Percentiles rank a stretch among this genome's conserved stretches.
Conservation (phyloP, 495 filamentous ascomycete species). For the Glutinoglossum americanum region DNA sequence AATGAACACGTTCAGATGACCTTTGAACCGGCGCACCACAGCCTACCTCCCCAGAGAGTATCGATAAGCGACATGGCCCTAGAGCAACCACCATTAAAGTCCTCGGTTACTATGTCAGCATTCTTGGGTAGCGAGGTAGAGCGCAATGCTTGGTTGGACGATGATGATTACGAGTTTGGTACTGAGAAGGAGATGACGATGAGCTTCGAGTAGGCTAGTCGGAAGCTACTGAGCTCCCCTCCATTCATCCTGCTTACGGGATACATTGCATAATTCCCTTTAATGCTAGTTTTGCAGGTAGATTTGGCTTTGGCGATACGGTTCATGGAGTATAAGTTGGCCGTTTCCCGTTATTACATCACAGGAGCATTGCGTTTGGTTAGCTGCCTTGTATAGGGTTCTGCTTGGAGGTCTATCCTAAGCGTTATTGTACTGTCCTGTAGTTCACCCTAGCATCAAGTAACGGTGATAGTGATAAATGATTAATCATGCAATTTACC, state of each 20-base stretch:
- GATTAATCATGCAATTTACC: no score
- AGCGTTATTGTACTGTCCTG: not conserved
- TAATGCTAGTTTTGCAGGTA: not conserved
- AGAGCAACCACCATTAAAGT: constrained; percentile 21
- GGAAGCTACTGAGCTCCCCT: not conserved
- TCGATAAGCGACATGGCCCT: not conserved
- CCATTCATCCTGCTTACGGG: not conserved
- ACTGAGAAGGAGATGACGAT: constrained; percentile 31
- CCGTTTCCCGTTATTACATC: not conserved
- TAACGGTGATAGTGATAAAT: no score
- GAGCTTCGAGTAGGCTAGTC: constrained; percentile 27
- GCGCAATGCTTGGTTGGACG: constrained; percentile 69
- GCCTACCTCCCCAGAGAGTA: constrained; percentile 7
- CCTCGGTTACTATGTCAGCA: constrained; percentile 21
- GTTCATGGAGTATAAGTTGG: not conserved
- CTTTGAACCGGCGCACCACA: constrained; percentile 41
- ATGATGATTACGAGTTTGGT: constrained; percentile 32
- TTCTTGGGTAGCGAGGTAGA: constrained; percentile 22
- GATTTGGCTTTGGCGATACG: not conserved
- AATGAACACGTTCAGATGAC: constrained; percentile 44
- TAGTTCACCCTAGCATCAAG: not conserved
- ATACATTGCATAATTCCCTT: not conserved
- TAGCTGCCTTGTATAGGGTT: not conserved
- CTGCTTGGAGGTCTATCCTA: not conserved
- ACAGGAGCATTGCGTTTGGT: not conserved